Evolutionary conservation across 179 eudicot species (phyloP), one percentile per base, ranked within the genome.

Genomic region (Carnegiea gigantea): DNA sequence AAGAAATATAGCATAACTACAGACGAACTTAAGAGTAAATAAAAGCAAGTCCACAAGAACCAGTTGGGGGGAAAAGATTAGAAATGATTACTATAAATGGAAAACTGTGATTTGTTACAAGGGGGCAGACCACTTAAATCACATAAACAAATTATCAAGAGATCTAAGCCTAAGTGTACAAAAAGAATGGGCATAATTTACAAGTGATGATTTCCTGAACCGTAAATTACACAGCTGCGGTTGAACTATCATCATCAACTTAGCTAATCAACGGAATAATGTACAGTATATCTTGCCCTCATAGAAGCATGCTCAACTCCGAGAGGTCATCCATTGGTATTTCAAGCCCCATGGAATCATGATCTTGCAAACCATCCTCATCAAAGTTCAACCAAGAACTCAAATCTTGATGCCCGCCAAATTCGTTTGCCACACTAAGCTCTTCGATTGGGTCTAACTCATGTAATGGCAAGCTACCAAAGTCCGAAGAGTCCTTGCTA

Each of bases 251-350:
- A 73, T 70, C 33, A 65, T 84, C 83, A 79, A 78, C 82, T 84
- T 79, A 72, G 83, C 84, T 78, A 83, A 57, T 74, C 79, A 65
- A 62, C 46, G 43, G 68, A 20, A 70, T 2, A 81, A 84, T 84
- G 87, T 86, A 84, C 89, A 86, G 80, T 70, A 77, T 60, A 26
- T 60, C 78, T 51, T 79, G 20, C 77, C 87, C 79, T 85, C 71
- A 84, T n/a, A 82, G 71, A 78, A 88, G 79, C 90, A 88, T 88
- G 80, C 84, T 86, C 79, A 88, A 78, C 20, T 88, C 88, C 4
- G 90, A 88, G 74, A 95, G 90, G 82, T 95, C 99, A 78, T 95
- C 99, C 99, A 95, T 94, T 7, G 99, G 98, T 82, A 94, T 94
- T 72, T 87, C 93, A 76, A 92, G 97, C 44, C 98, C 98, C 79